A percentile compares a stretch with the other conserved stretches of the same genome.
Evolutionary conservation across 306 rosid species (phyloP).

Genomic region (Trifolium subterraneum): DNA sequence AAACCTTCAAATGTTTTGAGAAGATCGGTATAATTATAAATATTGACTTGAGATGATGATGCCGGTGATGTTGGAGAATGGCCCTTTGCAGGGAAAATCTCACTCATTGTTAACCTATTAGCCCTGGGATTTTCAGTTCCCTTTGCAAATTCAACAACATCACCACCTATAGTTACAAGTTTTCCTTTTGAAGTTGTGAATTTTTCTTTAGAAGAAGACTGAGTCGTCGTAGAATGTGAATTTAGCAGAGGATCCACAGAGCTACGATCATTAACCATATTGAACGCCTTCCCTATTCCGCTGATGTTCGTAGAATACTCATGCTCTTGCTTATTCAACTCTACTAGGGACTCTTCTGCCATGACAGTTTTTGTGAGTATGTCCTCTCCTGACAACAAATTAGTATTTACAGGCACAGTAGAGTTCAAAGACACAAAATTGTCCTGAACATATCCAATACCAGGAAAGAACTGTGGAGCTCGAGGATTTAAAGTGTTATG

Average conservation of each 20-base stretch:
- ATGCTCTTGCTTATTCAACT: conserved; percentile 41
- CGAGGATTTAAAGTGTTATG: conserved; percentile 63
- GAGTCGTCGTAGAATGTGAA: conserved; percentile 34
- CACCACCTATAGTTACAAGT: conserved; percentile 6
- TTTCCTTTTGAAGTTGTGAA: conserved; percentile 26
- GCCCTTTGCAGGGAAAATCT: conserved; percentile 33
- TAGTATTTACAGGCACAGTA: conserved; percentile 43
- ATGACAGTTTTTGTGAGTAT: conserved; percentile 30
- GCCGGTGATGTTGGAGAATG: conserved; percentile 29
- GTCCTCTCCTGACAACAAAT: conserved; percentile 46
- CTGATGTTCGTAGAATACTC: conserved; percentile 39
- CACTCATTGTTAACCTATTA: conserved; percentile 32
- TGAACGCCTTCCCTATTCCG: conserved; percentile 41
- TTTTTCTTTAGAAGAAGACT: conserved; percentile 38
- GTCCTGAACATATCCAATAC: conserved; percentile 41
- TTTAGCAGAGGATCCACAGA: conserved; percentile 37
- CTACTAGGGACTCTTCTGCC: conserved; percentile 41
- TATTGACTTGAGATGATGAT: conserved; percentile 42
- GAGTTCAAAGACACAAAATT: conserved; percentile 46
- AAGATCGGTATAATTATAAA: conserved; percentile 40
- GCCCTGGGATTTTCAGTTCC: conserved; percentile 39
- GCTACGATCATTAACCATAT: conserved; percentile 38
- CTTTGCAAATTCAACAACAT: conserved; percentile 36
- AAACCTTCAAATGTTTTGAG: conserved; percentile 44
- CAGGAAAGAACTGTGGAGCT: conserved; percentile 70